Evolutionary conservation across 2,329 filamentous ascomycete genomes (phyloP).

Genomic region (Monosporascus ibericus): DNA sequence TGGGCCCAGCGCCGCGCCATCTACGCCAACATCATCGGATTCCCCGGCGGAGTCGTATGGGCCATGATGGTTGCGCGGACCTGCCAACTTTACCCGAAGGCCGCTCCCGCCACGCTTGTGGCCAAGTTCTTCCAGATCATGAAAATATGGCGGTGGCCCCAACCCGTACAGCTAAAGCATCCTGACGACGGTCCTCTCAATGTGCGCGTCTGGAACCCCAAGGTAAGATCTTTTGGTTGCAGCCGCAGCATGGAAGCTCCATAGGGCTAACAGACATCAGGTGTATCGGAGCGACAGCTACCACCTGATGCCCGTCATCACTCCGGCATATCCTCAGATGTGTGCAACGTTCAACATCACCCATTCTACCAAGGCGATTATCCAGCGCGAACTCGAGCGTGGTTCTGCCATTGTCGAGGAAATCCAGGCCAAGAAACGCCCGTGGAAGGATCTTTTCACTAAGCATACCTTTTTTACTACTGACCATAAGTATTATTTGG

Average conservation of each 20-base stretch:
- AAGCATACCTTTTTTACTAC: constrained; percentile 91
- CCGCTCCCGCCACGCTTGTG: constrained; percentile 80
- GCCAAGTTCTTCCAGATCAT: constrained; percentile 94
- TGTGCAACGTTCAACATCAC: constrained; percentile 95
- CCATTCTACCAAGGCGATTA: constrained; percentile 75
- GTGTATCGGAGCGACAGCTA: constrained; percentile 74
- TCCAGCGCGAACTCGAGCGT: constrained; percentile 74
- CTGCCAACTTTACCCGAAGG: constrained; percentile 92
- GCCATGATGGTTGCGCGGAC: constrained; percentile 95
- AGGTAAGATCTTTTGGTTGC: constrained; percentile 41
- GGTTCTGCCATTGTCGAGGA: constrained; percentile 71
- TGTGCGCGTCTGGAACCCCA: constrained; percentile 91
- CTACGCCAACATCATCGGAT: constrained; percentile 94
- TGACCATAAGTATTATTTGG: constrained; percentile 93
- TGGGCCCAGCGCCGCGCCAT: constrained; percentile 92
- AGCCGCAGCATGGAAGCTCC: neutral
- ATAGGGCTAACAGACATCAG: constrained; percentile 32
- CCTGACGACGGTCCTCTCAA: constrained; percentile 78
- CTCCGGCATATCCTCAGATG: constrained; percentile 95
- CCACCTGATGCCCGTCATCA: constrained; percentile 97
- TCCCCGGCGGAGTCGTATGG: constrained; percentile 95
- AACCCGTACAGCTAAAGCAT: constrained; percentile 82
- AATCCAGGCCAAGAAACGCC: constrained; percentile 69
- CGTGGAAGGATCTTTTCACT: constrained; percentile 83
- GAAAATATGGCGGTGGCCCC: constrained; percentile 86